These are phyloP conservation scores for Monosporascus sp. DNA, from an alignment of 2,329 filamentous ascomycete species.

Conservation along the genomic window DNA sequence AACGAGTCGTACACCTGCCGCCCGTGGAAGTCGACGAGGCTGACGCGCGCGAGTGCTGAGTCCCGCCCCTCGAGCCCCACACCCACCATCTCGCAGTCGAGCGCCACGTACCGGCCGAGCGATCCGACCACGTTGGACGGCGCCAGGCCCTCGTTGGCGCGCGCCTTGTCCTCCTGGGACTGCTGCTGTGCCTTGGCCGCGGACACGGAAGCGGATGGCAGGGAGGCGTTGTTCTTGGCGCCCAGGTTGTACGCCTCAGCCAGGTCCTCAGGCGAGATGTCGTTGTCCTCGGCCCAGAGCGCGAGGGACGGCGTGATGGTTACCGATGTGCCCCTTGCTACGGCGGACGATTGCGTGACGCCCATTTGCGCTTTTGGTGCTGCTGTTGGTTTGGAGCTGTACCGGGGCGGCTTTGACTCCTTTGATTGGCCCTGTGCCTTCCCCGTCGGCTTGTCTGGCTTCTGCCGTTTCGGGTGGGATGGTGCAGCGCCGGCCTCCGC, in stretches of 20 bases:
- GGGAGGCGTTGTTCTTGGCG: slow-evolving; percentile 41
- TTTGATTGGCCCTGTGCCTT: slow-evolving; percentile 15
- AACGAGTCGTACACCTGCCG: slow-evolving; percentile 91
- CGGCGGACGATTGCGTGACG: slow-evolving; percentile 43
- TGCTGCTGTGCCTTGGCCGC: slow-evolving; percentile 4
- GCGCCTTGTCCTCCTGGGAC: slow-evolving; percentile 34
- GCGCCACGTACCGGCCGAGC: slow-evolving; percentile 76
- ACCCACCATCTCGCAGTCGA: slow-evolving; percentile 99
- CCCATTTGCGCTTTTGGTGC: slow-evolving; percentile 44
- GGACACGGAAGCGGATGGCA: slow-evolving; percentile 25
- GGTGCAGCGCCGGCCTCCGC: slow-evolving; percentile 19
- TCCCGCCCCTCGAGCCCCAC: slow-evolving; percentile 64
- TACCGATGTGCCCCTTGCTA: slow-evolving; percentile 31
- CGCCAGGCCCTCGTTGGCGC: slow-evolving; percentile 59
- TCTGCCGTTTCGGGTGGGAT: slow-evolving; percentile 16
- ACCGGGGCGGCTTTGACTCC: slow-evolving; percentile 8
- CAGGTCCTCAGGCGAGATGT: slow-evolving; percentile 54
- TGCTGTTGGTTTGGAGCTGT: slow-evolving; percentile 7
- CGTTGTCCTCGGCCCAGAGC: slow-evolving; percentile 56
- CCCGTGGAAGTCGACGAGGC: slow-evolving; percentile 89
- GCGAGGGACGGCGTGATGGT: slow-evolving; percentile 49
- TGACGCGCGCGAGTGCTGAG: slow-evolving; percentile 79
- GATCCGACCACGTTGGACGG: slow-evolving; percentile 50
- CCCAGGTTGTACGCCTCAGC: slow-evolving; percentile 57
- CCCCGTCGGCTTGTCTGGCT: slow-evolving; percentile 19